These are phyloP conservation scores for Rhodotorula sp. DNA, from an alignment of 1,284 basidiomycete species.

Conservation along the genomic window DNA sequence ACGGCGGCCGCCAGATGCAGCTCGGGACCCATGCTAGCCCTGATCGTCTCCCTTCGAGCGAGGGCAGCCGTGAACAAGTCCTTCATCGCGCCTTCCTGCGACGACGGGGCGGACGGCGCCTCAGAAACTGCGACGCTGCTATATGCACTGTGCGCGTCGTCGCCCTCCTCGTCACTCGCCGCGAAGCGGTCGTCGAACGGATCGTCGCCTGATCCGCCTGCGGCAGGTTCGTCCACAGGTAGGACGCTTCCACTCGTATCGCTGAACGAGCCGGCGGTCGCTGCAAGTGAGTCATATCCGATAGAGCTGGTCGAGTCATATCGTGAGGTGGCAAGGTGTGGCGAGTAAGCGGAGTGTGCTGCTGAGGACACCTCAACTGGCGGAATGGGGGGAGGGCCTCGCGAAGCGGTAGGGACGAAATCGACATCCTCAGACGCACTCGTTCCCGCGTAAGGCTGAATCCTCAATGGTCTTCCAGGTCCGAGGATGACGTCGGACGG, in stretches of 20 bases:
- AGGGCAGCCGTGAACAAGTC: conserved; percentile 2
- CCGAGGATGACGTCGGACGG: conserved; percentile 22
- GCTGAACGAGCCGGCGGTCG: not conserved
- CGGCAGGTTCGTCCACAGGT: no score
- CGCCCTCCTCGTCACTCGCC: not conserved
- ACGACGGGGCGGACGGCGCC: not conserved
- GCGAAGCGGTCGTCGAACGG: not conserved
- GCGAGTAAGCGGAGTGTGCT: not conserved
- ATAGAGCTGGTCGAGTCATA: not conserved
- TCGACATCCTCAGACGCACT: no score
- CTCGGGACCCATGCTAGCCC: not conserved
- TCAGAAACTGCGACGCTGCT: not conserved
- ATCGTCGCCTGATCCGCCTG: no score
- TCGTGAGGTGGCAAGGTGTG: not conserved
- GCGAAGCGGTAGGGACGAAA: no score
- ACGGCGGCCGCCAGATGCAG: not conserved
- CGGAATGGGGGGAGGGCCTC: no score
- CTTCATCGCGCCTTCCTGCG: not conserved
- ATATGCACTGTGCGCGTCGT: not conserved
- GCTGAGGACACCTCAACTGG: not conserved
- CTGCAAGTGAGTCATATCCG: not conserved
- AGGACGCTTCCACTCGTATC: not conserved
- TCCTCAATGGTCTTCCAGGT: conserved; percentile 11
- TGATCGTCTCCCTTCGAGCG: not conserved
- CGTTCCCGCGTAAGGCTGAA: not conserved